Percentiles rank a stretch among this genome's conserved stretches.
Conservation (phyloP, 768 basidiomycete species). For the Boletus subcaerulescens region DNA sequence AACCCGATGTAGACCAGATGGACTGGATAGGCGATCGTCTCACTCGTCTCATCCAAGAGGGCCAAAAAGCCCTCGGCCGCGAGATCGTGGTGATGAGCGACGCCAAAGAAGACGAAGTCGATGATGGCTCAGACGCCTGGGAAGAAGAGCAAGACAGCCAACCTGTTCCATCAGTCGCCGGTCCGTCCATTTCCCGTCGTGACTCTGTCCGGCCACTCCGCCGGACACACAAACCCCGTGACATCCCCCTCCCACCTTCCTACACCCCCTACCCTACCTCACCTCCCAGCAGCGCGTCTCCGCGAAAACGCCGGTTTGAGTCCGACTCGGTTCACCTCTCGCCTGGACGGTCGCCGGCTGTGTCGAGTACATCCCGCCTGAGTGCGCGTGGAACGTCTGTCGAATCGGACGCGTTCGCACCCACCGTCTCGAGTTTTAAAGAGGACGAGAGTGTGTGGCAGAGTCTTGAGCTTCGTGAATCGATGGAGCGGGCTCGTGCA, state of each 20-base stretch:
- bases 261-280: constrained; percentile 24
- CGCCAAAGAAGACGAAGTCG: constrained; percentile 67
- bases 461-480: constrained; percentile 65
- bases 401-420: constrained; percentile 31
- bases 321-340: constrained; percentile 18
- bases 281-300: constrained; percentile 31
- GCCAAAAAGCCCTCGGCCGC: constrained; percentile 67
- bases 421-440: constrained; percentile 24
- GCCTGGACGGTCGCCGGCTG: constrained; percentile 20
- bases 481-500: constrained; percentile 67
- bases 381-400: constrained; percentile 19
- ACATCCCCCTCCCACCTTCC: constrained; percentile 30
- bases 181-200: constrained; percentile 24
- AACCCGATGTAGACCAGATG: constrained; percentile 31
- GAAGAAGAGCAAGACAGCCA: constrained; percentile 50
- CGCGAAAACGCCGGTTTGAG: constrained; percentile 35
- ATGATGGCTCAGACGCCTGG: constrained; percentile 75
- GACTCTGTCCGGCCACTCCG: constrained; percentile 28
- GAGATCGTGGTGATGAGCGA: constrained; percentile 81
- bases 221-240: constrained; percentile 19
- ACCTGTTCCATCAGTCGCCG: not conserved
- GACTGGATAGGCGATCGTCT: constrained; percentile 59
- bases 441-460: constrained; percentile 54
- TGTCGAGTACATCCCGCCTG: constrained; percentile 11
- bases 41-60: constrained; percentile 68